phyloP scores from a whole-genome alignment of 495 filamentous ascomycete species.

The Pyrenopolyporus hunteri region DNA sequence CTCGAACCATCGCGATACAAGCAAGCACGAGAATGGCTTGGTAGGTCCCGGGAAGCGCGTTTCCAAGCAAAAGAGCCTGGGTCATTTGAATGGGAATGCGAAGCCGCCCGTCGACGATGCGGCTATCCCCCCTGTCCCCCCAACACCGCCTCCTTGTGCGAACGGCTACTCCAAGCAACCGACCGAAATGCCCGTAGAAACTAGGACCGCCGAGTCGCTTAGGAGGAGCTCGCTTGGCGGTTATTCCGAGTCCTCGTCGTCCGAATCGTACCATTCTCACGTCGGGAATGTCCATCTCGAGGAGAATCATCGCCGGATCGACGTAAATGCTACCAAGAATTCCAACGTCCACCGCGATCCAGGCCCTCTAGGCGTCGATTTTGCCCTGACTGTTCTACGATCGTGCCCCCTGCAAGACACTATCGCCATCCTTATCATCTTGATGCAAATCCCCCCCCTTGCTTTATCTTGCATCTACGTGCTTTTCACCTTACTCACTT shows the following conservation, averaged over 20 bases:
- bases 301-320: conserved; percentile 62
- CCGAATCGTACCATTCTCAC: conserved; percentile 50
- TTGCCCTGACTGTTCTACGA: conserved; percentile 83
- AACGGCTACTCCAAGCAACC: conserved; percentile 47
- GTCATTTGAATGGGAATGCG: conserved; percentile 59
- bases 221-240: conserved; percentile 54
- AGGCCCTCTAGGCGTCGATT: conserved; percentile 64
- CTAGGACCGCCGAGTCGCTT: conserved; percentile 46
- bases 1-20: conserved; percentile 73
- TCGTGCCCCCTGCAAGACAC: conserved; percentile 94
- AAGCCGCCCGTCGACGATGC: conserved; percentile 58
- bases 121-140: conserved; percentile 47
- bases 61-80: conserved; percentile 65
- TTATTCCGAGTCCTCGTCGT: conserved; percentile 57
- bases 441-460: conserved; percentile 93
- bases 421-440: conserved; percentile 95
- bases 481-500: conserved; percentile 91
- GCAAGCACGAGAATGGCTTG: conserved; percentile 81
- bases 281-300: conserved; percentile 50
- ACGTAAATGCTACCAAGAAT: conserved; percentile 71
- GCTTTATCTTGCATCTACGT: conserved; percentile 89
- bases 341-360: conserved; percentile 65
- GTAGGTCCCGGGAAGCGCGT: conserved; percentile 85
- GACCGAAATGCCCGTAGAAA: conserved; percentile 50
- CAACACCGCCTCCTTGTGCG: conserved; percentile 44